These are phyloP conservation scores for Serpula lacrymans DNA, from an alignment of 768 basidiomycete genomes.

Conservation along the genomic window DNA sequence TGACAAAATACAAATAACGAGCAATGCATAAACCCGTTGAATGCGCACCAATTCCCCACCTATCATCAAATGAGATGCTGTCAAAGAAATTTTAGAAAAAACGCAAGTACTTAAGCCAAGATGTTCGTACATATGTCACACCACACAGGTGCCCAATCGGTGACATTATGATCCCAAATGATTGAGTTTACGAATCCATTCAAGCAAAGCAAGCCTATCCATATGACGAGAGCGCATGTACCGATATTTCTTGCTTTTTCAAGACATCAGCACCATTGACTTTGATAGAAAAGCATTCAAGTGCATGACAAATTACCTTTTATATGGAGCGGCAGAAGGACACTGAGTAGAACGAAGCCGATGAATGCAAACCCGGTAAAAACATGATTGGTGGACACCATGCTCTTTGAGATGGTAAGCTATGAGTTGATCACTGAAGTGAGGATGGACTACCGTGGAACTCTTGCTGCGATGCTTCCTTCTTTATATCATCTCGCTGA, in stretches of 20 bases:
- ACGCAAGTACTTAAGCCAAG: neutral
- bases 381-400: too few species aligned
- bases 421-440: too few species aligned
- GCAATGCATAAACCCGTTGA: slow-evolving; percentile 42
- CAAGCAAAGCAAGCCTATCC: slow-evolving; percentile 24
- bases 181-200: slow-evolving; percentile 32
- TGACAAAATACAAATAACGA: slow-evolving; percentile 36
- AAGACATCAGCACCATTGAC: too few species aligned
- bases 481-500: too few species aligned
- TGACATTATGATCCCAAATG: slow-evolving; percentile 31
- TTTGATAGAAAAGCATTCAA: too few species aligned
- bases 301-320: too few species aligned
- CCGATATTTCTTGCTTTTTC: slow-evolving; percentile 30
- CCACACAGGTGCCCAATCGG: slow-evolving; percentile 39
- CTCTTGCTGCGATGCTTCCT: too few species aligned
- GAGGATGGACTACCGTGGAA: too few species aligned
- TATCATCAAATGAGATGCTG: slow-evolving; percentile 38
- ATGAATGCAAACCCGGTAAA: too few species aligned
- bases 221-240: slow-evolving; percentile 30
- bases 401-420: too few species aligned
- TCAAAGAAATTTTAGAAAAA: neutral
- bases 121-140: slow-evolving; percentile 51
- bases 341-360: too few species aligned
- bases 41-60: slow-evolving; percentile 33
- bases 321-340: too few species aligned